Percentiles rank a stretch among this genome's conserved stretches.
Conservation (phyloP, 2,329 filamentous ascomycete genomes). For the Alternaria novae-zelandiae region DNA sequence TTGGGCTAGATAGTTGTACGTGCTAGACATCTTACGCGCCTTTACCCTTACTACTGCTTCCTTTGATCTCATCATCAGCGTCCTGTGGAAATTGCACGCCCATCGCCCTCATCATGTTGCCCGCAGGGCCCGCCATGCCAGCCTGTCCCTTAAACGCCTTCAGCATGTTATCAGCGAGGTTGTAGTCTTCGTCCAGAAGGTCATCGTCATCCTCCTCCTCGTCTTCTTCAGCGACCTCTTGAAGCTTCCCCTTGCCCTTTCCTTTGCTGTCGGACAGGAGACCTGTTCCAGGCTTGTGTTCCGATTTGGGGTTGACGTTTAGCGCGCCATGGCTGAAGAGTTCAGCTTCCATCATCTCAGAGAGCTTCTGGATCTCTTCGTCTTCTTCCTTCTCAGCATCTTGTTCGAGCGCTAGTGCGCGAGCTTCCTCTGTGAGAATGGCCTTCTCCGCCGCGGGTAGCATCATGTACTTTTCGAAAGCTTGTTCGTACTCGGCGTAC, state of each 20-base stretch:
- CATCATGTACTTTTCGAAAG: constrained; percentile 86
- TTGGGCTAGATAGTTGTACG: not conserved
- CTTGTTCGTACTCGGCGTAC: constrained; percentile 74
- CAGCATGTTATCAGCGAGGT: constrained; percentile 86
- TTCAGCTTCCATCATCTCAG: constrained; percentile 75
- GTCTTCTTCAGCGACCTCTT: constrained; percentile 45
- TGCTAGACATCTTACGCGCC: not conserved
- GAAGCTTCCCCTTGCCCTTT: constrained; percentile 20
- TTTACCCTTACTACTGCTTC: constrained; percentile 1
- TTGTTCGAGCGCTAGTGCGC: constrained; percentile 48
- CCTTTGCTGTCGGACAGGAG: constrained; percentile 4
- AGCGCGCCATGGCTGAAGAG: constrained; percentile 72
- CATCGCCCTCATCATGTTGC: constrained; percentile 87
- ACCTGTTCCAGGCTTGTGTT: constrained; percentile 12
- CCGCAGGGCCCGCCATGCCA: constrained; percentile 82
- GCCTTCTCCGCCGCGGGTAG: constrained; percentile 54
- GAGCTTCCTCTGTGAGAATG: constrained; percentile 42
- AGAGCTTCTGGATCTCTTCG: constrained; percentile 69
- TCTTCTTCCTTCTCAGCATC: constrained; percentile 51
- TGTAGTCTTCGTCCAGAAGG: constrained; percentile 78
- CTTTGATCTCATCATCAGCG: constrained; percentile 61
- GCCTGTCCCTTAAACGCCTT: constrained; percentile 92
- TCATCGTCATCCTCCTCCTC: constrained; percentile 54
- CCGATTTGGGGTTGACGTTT: constrained; percentile 46
- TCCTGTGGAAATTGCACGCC: constrained; percentile 82